Percentiles rank a stretch among this genome's conserved stretches.
Conservation (phyloP, 768 basidiomycete species). For the Xanthoconium purpureum region DNA sequence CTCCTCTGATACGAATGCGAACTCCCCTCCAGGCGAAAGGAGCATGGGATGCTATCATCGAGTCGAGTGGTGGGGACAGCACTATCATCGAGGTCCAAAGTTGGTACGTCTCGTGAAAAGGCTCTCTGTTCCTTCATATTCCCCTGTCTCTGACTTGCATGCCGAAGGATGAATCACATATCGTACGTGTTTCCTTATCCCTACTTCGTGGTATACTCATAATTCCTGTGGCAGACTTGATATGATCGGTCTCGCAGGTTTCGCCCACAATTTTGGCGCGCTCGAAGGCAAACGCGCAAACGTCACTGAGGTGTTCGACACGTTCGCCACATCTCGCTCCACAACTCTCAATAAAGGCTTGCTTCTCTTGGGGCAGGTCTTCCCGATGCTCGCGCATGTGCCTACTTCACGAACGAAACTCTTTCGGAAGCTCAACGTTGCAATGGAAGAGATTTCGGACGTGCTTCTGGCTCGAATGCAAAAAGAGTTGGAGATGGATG, state of each 20-base stretch:
- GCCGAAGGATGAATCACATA: constrained; percentile 33
- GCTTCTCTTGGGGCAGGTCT: constrained; percentile 35
- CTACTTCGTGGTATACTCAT: not conserved
- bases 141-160: not conserved
- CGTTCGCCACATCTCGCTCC: constrained; percentile 21
- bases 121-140: not conserved
- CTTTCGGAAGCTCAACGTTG: constrained; percentile 29
- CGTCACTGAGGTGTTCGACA: constrained; percentile 41
- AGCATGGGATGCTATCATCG: constrained; percentile 29
- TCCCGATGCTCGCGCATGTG: constrained; percentile 36
- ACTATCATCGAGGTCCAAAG: constrained; percentile 36
- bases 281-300: constrained; percentile 46
- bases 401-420: constrained; percentile 37
- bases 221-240: constrained; percentile 41
- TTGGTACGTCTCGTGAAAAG: constrained; percentile 18
- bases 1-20: not conserved
- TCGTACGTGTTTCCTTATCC: constrained; percentile 21
- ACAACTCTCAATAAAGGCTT: constrained; percentile 31
- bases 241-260: constrained; percentile 56
- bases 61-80: constrained; percentile 9
- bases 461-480: constrained; percentile 37
- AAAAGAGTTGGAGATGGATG: constrained; percentile 29
- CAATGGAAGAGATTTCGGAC: constrained; percentile 40
- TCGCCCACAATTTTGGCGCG: constrained; percentile 54
- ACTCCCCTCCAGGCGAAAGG: constrained; percentile 23